Base-by-base conservation (phyloP, 805 yeast genomes). In the Candida wancherniae region DNA sequence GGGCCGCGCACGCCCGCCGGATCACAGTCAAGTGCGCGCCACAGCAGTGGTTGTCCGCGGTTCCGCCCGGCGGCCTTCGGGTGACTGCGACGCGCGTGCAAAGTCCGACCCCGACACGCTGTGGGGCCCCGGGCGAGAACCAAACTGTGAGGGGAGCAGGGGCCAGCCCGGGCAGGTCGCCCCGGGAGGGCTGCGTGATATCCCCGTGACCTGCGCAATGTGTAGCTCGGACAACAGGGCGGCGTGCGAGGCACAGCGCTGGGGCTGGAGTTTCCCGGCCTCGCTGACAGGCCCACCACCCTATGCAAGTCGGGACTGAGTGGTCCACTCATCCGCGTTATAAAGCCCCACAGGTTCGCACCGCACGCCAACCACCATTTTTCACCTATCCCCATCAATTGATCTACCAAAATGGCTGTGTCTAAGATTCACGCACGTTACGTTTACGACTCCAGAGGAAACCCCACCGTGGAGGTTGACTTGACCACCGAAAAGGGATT, bases 391-490 rank as follows among this genome's bases (percentile, higher is more conserved):
- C 29, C 13, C n/a, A 12, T 36, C 21, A 26, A 28, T 30, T 16
- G 31, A 24, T 29, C 28, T 24, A 24, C 16, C 36, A 61, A 34
- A 63, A 85, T 85, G 95, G 82, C 95, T 53, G 77, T 85, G 58
- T 66, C 84, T 51, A 88, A 90, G 71, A 71, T 88, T 55, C 80
- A 74, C 69, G 84, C 97, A 58, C 88, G 98, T 74, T 83, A 79
- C 77, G 95, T 90, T 70, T 90, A 92, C 82, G 98, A 90, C 75
- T 90, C 97, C 57, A 86, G 98, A 74, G 97, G 97, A 73, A 92
- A 90, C 81, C 98, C 98, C 73, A 90, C 98, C 53, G 98, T 92
- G 55, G 97, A 92, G 80, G 97, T 92, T 52, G 97, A 92, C 61
- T 59, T 90, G 57, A 73, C 82, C 77, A 90, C 98, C 60, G 90